A percentile compares a stretch with the other conserved stretches of the same genome.
These are phyloP conservation scores for Lindgomyces ingoldianus DNA, from an alignment of 495 filamentous ascomycete species.

Conservation along the genomic window DNA sequence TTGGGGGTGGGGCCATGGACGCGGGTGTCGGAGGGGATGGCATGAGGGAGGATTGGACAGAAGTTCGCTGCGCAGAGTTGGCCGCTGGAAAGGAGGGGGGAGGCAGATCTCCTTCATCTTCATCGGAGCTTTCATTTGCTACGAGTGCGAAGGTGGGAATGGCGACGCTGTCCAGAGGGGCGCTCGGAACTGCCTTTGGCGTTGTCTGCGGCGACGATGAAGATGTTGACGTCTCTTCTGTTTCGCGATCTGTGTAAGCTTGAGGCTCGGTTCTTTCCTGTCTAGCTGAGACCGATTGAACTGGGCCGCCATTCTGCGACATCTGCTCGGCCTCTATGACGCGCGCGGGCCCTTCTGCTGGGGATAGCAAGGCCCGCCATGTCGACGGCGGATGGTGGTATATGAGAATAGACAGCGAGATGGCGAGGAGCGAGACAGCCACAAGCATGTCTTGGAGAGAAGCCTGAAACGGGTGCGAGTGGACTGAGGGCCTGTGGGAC, in stretches of 20 bases:
- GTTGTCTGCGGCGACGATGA: slow-evolving; percentile 50
- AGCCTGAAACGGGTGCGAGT: slow-evolving; percentile 5
- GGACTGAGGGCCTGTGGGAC: neutral
- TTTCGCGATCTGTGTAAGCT: slow-evolving; percentile 4
- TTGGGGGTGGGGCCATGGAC: slow-evolving; percentile 32
- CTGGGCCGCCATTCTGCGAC: neutral
- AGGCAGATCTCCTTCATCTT: slow-evolving; percentile 32
- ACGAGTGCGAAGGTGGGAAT: slow-evolving; percentile 44
- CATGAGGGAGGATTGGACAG: slow-evolving; percentile 14
- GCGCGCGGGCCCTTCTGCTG: slow-evolving; percentile 20
- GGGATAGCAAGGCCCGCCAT: slow-evolving; percentile 20
- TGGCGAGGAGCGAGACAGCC: slow-evolving; percentile 57
- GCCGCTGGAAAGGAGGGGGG: slow-evolving; percentile 39
- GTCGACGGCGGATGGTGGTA: slow-evolving; percentile 52
- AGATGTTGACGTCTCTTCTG: neutral
- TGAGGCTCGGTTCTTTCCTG: slow-evolving; percentile 1
- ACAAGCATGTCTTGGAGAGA: slow-evolving; percentile 44
- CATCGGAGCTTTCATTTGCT: slow-evolving; percentile 24
- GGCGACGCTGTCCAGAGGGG: neutral
- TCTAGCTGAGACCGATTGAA: too few relatives aligned
- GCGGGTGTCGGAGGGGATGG: slow-evolving; percentile 28
- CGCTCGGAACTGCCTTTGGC: slow-evolving; percentile 39
- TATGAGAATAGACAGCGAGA: slow-evolving; percentile 54
- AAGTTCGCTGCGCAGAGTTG: slow-evolving; percentile 42
- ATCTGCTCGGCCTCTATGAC: neutral